Evolutionary conservation across 805 yeast genomes (phyloP).

Genomic region (Nakazawaea populi): DNA sequence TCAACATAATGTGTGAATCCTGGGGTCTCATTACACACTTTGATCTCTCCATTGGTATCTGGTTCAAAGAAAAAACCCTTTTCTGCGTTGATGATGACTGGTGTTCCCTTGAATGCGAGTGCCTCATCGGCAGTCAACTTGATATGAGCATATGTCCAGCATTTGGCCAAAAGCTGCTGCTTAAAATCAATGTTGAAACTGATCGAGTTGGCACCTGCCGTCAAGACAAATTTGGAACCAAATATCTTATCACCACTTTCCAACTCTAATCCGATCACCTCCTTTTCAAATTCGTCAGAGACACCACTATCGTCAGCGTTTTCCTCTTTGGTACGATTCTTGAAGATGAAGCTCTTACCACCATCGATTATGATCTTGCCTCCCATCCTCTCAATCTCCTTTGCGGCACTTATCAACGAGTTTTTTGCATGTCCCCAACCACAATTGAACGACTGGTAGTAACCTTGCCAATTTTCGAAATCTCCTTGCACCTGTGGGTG

Average conservation of each 20-base stretch:
- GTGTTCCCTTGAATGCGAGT: slow-evolving; percentile 18
- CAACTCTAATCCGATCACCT: slow-evolving; percentile 7
- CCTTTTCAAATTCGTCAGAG: background rate
- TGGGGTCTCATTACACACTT: slow-evolving; percentile 29
- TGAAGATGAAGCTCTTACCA: slow-evolving; percentile 12
- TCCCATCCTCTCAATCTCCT: slow-evolving; percentile 24
- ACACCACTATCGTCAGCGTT: no score
- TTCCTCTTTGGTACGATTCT: no score
- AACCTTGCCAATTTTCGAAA: slow-evolving; percentile 22
- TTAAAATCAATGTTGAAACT: slow-evolving; percentile 23
- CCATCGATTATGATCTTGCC: slow-evolving; percentile 21
- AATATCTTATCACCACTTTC: slow-evolving; percentile 11
- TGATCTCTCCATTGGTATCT: slow-evolving; percentile 24
- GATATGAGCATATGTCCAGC: slow-evolving; percentile 31
- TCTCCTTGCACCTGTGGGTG: slow-evolving; percentile 13
- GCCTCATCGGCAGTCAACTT: slow-evolving; percentile 25
- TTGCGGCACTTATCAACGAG: slow-evolving; percentile 19
- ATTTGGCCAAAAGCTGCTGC: slow-evolving; percentile 26
- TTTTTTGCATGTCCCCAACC: slow-evolving; percentile 28
- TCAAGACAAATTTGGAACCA: slow-evolving; percentile 16
- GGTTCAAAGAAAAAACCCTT: slow-evolving; percentile 33
- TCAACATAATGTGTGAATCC: slow-evolving; percentile 22
- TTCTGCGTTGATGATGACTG: slow-evolving; percentile 26
- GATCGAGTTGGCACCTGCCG: slow-evolving; percentile 24
- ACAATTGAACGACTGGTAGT: slow-evolving; percentile 14